Base-by-base conservation (phyloP, 129 eudicot species). In the Erigeron canadensis region DNA sequence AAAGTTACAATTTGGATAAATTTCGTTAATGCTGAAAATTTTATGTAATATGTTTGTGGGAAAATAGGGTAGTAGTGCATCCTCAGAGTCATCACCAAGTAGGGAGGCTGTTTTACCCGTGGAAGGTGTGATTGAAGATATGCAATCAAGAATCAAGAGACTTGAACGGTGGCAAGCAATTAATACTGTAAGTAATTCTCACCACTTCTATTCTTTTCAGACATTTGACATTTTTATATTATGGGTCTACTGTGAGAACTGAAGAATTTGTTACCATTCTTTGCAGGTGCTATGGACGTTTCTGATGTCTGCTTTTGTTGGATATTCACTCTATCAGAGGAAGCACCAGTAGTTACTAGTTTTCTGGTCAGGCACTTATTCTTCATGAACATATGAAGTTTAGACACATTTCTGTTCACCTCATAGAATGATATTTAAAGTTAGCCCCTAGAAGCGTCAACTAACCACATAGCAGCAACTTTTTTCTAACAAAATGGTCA, bases 241-340 rank as follows among this genome's bases (percentile, higher is more conserved):
- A n/a, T 51, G 28, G 71, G 12, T 67, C 11, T 47, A 1, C 7
- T 61, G 17, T 11, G 44, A 34, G 21, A 34, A 41, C 1, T 11
- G 17, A 34, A 0, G 6, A 10, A 34, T 53, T 53, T 53, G 23
- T 53, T 10, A 53, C 39, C 38, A 23, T 65, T 44, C 12, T 57
- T 15, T 63, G 78, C 81, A 94, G 99, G 96, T 94, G 73, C 85
- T 94, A 22, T 94, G 99, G 99, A 90, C 96, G 15, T 92, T 92
- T 69, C 10, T 90, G 74, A 94, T 90, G 91, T 90, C 99, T 54
- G 99, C 99, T 4, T 78, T 94, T 41, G 86, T 94, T 69, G 99
- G 99, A 63, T 94, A 94, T 79, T 94, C 99, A 2, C 94, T 94
- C 18, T 88, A 87, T 81, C 89, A 88, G 71, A 84, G 96, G 81